These are phyloP conservation scores for Apiotrichum siamense DNA, from an alignment of 1,284 basidiomycete species.

Conservation along the genomic window DNA sequence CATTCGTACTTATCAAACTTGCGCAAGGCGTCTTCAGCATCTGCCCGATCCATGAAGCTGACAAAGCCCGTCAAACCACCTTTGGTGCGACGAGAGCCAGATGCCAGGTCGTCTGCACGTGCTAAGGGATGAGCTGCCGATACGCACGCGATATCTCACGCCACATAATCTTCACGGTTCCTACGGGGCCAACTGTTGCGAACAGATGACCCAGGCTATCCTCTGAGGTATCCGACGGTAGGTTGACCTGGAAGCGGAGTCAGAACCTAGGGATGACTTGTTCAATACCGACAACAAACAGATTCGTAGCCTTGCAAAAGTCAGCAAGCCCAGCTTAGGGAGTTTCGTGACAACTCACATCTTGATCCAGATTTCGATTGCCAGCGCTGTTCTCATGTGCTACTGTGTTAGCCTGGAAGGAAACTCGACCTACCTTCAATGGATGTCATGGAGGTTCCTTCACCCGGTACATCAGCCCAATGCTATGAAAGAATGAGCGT, in stretches of 20 bases:
- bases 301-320: conserved; percentile 71
- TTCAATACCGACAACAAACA: conserved; percentile 66
- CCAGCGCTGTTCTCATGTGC: conserved; percentile 23
- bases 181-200: conserved; percentile 55
- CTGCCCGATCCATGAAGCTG: conserved; percentile 84
- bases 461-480: conserved; percentile 35
- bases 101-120: not conserved
- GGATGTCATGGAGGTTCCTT: conserved; percentile 67
- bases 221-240: conserved; percentile 79
- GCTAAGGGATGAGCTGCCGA: not conserved
- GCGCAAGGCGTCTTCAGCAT: conserved; percentile 78
- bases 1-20: conserved; percentile 87
- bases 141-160: conserved; percentile 59
- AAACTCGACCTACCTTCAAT: conserved; percentile 59
- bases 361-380: conserved; percentile 20
- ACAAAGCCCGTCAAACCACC: conserved; percentile 86
- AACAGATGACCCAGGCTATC: conserved; percentile 79
- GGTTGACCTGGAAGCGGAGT: conserved; percentile 50
- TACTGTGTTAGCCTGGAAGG: not conserved
- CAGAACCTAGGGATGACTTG: not conserved
- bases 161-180: conserved; percentile 84
- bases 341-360: conserved; percentile 28
- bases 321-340: too few species aligned
- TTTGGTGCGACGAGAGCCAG: conserved; percentile 51
- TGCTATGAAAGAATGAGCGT: conserved; percentile 24